phyloP scores from a whole-genome alignment of 1,139 yeast genomes.

The Hansenula lynferdii region DNA sequence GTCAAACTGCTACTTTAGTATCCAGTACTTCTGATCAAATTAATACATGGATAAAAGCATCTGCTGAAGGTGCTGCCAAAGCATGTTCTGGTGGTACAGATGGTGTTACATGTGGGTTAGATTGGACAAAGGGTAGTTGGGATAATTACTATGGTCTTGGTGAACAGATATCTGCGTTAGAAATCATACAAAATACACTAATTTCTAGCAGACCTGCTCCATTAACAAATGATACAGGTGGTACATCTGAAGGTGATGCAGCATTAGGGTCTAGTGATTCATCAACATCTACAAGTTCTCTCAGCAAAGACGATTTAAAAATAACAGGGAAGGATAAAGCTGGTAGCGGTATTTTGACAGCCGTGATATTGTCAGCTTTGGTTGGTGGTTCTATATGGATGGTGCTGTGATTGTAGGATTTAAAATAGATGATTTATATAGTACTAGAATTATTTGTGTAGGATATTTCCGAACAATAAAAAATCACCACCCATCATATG shows the following conservation, averaged over 20 bases:
- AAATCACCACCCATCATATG: too few species aligned
- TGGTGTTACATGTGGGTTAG: slow-evolving; percentile 72
- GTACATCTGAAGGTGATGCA: slow-evolving; percentile 39
- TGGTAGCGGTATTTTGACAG: slow-evolving; percentile 85
- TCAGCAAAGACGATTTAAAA: slow-evolving; percentile 36
- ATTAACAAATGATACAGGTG: slow-evolving; percentile 39
- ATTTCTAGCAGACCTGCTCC: slow-evolving; percentile 36
- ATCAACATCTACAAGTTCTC: slow-evolving; percentile 24
- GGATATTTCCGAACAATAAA: neutral
- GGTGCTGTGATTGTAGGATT: slow-evolving; percentile 15
- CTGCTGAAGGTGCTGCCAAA: slow-evolving; percentile 64
- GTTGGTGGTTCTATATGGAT: slow-evolving; percentile 73
- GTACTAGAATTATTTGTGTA: too few species aligned
- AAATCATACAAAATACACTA: slow-evolving; percentile 48
- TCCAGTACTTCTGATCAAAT: slow-evolving; percentile 41
- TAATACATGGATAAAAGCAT: slow-evolving; percentile 33
- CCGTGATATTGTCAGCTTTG: slow-evolving; percentile 56
- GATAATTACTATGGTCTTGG: slow-evolving; percentile 80
- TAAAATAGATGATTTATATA: too few species aligned
- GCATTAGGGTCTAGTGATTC: slow-evolving; percentile 36
- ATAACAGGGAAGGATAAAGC: slow-evolving; percentile 64
- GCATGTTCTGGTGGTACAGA: slow-evolving; percentile 73
- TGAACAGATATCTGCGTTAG: slow-evolving; percentile 60
- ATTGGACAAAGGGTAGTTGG: slow-evolving; percentile 56
- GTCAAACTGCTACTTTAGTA: slow-evolving; percentile 42